phyloP scores from a whole-genome alignment of 2,329 filamentous ascomycete genomes.

The Camptophora hylomeconis region DNA sequence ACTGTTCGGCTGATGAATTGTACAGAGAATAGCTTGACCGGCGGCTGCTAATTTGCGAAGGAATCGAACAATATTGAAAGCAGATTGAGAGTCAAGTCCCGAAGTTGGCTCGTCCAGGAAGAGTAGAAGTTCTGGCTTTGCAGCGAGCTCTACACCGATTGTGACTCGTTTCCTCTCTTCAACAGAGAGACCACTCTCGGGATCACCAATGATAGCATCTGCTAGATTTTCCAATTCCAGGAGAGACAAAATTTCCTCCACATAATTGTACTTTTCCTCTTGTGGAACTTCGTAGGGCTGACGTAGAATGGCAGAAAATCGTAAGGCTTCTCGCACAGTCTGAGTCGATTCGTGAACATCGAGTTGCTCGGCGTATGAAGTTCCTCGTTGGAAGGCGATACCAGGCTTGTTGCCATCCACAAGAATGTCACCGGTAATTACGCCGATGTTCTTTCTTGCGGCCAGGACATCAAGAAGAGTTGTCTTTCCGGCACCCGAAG shows the following conservation, averaged over 20 bases:
- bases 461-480: constrained; percentile 69
- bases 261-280: constrained; percentile 51
- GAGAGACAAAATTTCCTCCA: constrained; percentile 52
- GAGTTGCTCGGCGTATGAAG: constrained; percentile 52
- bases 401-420: constrained; percentile 46
- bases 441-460: constrained; percentile 50
- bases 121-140: constrained; percentile 46
- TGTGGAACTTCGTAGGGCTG: constrained; percentile 46
- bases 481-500: constrained; percentile 66
- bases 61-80: constrained; percentile 51
- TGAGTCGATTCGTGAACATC: constrained; percentile 50
- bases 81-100: constrained; percentile 55
- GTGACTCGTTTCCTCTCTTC: constrained; percentile 38
- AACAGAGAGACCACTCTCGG: constrained; percentile 47
- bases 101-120: constrained; percentile 53
- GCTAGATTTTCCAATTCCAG: constrained; percentile 54
- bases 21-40: constrained; percentile 79
- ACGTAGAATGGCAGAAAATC: constrained; percentile 52
- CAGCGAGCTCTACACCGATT: constrained; percentile 49
- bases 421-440: constrained; percentile 49
- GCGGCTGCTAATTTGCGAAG: constrained; percentile 51
- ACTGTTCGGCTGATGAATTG: constrained; percentile 81
- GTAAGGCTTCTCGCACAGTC: constrained; percentile 52
- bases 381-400: constrained; percentile 50
- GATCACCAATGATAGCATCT: constrained; percentile 51